phyloP scores from a whole-genome alignment of 2,329 filamentous ascomycete genomes.

The Trichoderma guizhouense region DNA sequence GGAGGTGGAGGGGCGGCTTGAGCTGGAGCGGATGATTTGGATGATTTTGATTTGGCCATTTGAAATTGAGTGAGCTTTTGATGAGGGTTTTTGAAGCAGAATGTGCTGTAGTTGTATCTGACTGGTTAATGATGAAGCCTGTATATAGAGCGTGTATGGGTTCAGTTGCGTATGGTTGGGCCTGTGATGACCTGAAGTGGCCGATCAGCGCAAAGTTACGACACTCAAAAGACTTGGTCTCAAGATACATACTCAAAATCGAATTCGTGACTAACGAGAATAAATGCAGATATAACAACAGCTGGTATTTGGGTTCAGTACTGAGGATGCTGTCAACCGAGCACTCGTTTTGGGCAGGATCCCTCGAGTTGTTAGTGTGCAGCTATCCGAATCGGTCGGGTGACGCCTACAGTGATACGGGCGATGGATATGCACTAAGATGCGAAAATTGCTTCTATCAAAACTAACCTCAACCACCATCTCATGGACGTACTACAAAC shows the following conservation, averaged over 20 bases:
- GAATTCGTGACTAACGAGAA: too few species aligned
- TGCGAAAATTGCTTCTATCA: not conserved
- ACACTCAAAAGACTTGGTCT: too few species aligned
- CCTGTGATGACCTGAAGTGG: not conserved
- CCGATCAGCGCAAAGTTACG: not conserved
- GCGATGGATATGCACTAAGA: not conserved
- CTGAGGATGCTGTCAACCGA: not conserved
- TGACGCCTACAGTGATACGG: not conserved
- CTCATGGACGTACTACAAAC: not conserved
- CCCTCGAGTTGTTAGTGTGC: not conserved
- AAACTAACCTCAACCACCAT: not conserved
- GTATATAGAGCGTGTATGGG: not conserved
- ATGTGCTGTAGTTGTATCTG: not conserved
- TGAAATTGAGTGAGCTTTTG: not conserved
- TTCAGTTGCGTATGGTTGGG: not conserved
- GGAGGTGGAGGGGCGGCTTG: conserved; percentile 22
- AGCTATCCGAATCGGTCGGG: not conserved
- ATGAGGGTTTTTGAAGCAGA: not conserved
- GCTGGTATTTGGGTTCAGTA: not conserved
- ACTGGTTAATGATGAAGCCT: not conserved
- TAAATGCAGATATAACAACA: not conserved
- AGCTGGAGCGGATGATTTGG: conserved; percentile 25
- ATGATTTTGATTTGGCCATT: conserved; percentile 36
- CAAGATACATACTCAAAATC: not conserved
- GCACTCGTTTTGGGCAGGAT: not conserved